phyloP scores from a whole-genome alignment of 192 early-diverging fungal genomes.

The Chytriomyces sp. region DNA sequence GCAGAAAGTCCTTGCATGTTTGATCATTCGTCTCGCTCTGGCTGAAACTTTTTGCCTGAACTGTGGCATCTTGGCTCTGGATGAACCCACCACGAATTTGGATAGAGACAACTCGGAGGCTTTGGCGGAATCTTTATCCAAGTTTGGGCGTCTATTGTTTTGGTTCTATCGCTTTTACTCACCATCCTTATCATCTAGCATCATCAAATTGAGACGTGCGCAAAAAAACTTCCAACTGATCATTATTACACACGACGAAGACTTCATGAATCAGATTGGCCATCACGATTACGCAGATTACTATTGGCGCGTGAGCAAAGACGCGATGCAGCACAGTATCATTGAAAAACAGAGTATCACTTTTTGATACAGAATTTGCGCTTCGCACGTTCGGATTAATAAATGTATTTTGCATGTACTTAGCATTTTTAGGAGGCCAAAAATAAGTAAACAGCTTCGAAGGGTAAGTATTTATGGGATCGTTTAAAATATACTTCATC shows the following conservation, averaged over 20 bases:
- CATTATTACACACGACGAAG: conserved; percentile 97
- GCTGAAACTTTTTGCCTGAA: conserved; percentile 93
- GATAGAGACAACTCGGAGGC: conserved; percentile 86
- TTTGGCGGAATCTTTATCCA: conserved; percentile 75
- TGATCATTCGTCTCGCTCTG: conserved; percentile 93
- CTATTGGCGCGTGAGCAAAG: conserved; percentile 88
- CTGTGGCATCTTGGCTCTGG: conserved; percentile 92
- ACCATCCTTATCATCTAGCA: conserved; percentile 40
- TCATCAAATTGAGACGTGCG: conserved; percentile 75
- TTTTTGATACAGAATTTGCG: no score
- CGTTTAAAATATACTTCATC: no score
- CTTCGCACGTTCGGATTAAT: no score
- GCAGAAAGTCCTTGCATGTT: conserved; percentile 93
- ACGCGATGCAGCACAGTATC: conserved; percentile 50
- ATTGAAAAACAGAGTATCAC: conserved; percentile 21
- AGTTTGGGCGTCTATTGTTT: conserved; percentile 42
- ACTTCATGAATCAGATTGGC: conserved; percentile 85
- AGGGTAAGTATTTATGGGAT: no score
- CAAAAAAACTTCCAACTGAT: conserved; percentile 96
- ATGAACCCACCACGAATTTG: conserved; percentile 98
- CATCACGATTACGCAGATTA: conserved; percentile 78
- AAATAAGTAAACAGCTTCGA: no score
- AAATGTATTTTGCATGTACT: no score
- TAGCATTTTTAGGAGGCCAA: no score
- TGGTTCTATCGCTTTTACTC: conserved; percentile 5